Conservation (phyloP, 2,329 filamentous ascomycete species). For the Bipolaris victoriae region DNA sequence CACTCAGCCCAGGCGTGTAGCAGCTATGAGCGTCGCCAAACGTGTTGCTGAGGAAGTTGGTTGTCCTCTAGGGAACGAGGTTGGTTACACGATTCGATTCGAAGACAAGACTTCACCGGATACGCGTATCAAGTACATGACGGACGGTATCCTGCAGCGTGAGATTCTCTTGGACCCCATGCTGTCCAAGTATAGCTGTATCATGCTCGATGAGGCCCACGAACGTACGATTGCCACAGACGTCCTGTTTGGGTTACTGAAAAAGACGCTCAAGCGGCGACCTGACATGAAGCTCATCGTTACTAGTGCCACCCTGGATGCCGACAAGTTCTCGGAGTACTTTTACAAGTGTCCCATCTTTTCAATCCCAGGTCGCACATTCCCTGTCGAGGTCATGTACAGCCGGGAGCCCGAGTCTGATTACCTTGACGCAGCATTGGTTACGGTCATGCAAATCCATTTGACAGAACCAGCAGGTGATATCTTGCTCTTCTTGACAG, state of each 20-base stretch:
- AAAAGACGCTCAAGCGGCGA: conserved; percentile 81
- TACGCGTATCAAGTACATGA: conserved; percentile 99
- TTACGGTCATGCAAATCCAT: conserved; percentile 98
- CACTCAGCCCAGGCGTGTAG: conserved; percentile 95
- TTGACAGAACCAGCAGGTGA: conserved; percentile 90
- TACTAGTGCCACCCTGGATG: conserved; percentile 97
- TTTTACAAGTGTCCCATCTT: conserved; percentile 97
- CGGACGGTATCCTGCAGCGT: conserved; percentile 95
- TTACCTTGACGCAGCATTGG: conserved; percentile 91
- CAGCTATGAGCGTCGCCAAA: conserved; percentile 97
- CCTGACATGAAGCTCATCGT: conserved; percentile 97
- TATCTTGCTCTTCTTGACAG: conserved; percentile 95
- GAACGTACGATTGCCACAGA: conserved; percentile 96
- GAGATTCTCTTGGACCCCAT: conserved; percentile 97
- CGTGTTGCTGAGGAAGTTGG: conserved; percentile 98
- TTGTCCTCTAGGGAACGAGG: conserved; percentile 88
- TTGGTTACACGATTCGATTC: conserved; percentile 98
- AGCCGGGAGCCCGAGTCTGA: conserved; percentile 94
- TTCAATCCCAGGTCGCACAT: conserved; percentile 92
- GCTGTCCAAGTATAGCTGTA: conserved; percentile 90
- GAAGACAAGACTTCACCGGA: conserved; percentile 89
- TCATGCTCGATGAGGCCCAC: conserved; percentile 98
- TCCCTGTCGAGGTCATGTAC: conserved; percentile 94
- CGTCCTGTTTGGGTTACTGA: conserved; percentile 94
- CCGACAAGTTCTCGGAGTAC: conserved; percentile 95